phyloP scores from a whole-genome alignment of 371 early-diverging fungal species.

The Mortierella polycephala region DNA sequence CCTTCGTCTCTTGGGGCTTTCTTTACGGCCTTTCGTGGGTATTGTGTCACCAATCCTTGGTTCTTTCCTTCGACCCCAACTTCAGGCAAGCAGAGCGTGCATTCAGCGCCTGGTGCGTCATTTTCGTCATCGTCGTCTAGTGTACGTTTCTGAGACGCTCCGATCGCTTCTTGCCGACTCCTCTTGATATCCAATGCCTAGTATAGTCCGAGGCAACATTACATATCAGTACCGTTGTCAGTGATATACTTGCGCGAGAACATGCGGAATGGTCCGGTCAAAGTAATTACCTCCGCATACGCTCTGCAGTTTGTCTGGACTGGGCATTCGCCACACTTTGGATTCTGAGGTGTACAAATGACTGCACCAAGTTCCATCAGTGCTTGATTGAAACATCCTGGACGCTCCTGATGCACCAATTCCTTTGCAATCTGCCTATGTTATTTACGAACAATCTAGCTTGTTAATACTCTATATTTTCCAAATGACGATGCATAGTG shows the following conservation, averaged over 20 bases:
- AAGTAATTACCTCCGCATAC: slow-evolving; percentile 61
- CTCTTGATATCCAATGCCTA: slow-evolving; percentile 33
- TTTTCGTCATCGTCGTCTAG: slow-evolving; percentile 5
- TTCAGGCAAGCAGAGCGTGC: slow-evolving; percentile 37
- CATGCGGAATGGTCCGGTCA: too few species aligned
- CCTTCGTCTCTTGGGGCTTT: slow-evolving; percentile 75
- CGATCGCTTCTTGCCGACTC: slow-evolving; percentile 39
- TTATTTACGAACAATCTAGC: neutral
- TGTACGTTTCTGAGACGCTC: slow-evolving; percentile 8
- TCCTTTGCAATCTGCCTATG: slow-evolving; percentile 68
- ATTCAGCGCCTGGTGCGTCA: slow-evolving; percentile 5
- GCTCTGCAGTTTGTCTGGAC: slow-evolving; percentile 70
- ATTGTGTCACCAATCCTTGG: slow-evolving; percentile 57
- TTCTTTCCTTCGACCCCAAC: slow-evolving; percentile 27
- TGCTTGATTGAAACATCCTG: slow-evolving; percentile 88
- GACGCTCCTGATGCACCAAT: slow-evolving; percentile 65
- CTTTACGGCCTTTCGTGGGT: slow-evolving; percentile 71
- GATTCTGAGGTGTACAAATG: slow-evolving; percentile 81
- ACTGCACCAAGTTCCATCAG: slow-evolving; percentile 87
- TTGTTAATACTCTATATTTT: too few species aligned
- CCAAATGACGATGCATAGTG: too few species aligned
- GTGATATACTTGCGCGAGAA: neutral
- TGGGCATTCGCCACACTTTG: slow-evolving; percentile 77
- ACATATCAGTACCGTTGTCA: neutral
- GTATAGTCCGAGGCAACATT: neutral